phyloP scores from a whole-genome alignment of 257 asterid species.

The Solanum clarkiae region DNA sequence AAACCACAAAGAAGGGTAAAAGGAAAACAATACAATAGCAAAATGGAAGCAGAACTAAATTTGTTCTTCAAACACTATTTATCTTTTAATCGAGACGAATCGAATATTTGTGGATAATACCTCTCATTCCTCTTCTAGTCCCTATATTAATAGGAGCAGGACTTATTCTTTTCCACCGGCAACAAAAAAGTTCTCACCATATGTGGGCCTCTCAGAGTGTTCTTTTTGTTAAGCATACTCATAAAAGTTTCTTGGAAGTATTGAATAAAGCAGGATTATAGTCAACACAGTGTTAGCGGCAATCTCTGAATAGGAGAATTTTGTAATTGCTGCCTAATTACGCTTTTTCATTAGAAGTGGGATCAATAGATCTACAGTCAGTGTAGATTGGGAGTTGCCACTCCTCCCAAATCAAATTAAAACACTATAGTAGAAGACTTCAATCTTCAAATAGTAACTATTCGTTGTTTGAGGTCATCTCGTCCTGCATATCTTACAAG shows the following conservation, averaged over 20 bases:
- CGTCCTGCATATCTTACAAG: background rate
- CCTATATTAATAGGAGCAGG: background rate
- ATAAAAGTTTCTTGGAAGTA: background rate
- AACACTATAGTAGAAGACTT: background rate
- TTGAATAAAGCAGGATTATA: background rate
- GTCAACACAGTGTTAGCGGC: background rate
- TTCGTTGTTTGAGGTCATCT: background rate
- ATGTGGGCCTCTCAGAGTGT: background rate
- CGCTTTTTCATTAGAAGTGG: background rate
- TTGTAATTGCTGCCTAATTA: background rate
- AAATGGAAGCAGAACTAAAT: background rate
- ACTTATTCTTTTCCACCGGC: background rate
- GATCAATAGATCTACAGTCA: background rate
- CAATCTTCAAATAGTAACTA: too few species aligned
- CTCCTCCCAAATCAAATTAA: background rate
- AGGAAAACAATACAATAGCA: background rate
- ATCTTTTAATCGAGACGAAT: background rate
- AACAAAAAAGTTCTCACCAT: background rate
- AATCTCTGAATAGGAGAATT: background rate
- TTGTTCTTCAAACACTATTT: background rate
- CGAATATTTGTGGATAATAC: background rate
- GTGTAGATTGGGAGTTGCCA: background rate
- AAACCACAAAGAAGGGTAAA: background rate
- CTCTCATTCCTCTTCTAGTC: background rate
- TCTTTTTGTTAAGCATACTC: background rate